Conservation (phyloP, 345 rosid species). For the Populus simonii region DNA sequence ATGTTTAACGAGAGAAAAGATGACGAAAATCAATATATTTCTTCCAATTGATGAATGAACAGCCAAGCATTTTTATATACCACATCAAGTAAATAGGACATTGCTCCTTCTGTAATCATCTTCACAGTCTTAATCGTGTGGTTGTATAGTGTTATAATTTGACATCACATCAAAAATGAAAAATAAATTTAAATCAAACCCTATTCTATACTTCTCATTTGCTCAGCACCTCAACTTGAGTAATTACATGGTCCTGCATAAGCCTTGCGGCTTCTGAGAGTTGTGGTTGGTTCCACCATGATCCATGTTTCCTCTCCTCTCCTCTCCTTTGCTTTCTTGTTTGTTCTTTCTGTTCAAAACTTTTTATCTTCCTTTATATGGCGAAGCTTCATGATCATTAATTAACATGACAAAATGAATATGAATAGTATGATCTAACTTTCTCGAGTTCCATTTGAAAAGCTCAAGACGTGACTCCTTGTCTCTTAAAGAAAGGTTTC, state of each 20-base stretch:
- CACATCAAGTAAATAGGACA: slow-evolving; percentile 18
- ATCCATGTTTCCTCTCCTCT: slow-evolving; percentile 32
- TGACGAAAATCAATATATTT: neutral
- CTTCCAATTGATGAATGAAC: slow-evolving; percentile 4
- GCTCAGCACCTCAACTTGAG: slow-evolving; percentile 19
- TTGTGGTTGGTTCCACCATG: slow-evolving; percentile 31
- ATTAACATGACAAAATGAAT: slow-evolving; percentile 35
- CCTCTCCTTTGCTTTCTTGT: slow-evolving; percentile 37
- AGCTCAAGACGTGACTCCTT: slow-evolving; percentile 38
- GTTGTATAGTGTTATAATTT: slow-evolving; percentile 25
- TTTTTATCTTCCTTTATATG: slow-evolving; percentile 15
- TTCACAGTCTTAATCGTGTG: slow-evolving; percentile 54
- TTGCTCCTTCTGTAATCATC: slow-evolving; percentile 66
- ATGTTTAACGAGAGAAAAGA: neutral
- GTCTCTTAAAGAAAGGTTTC: slow-evolving; percentile 79
- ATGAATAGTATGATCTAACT: slow-evolving; percentile 21
- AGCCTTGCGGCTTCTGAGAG: slow-evolving; percentile 59
- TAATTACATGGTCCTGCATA: slow-evolving; percentile 50
- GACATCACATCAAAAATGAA: slow-evolving; percentile 23
- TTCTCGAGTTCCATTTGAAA: slow-evolving; percentile 2
- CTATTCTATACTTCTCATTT: slow-evolving; percentile 28
- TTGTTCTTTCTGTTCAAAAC: slow-evolving; percentile 43
- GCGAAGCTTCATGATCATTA: slow-evolving; percentile 30
- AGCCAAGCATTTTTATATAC: slow-evolving; percentile 18
- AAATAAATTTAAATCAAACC: slow-evolving; percentile 24